Base-by-base conservation (phyloP, 371 early-diverging fungal species). In the Vittaforma corneae region DNA sequence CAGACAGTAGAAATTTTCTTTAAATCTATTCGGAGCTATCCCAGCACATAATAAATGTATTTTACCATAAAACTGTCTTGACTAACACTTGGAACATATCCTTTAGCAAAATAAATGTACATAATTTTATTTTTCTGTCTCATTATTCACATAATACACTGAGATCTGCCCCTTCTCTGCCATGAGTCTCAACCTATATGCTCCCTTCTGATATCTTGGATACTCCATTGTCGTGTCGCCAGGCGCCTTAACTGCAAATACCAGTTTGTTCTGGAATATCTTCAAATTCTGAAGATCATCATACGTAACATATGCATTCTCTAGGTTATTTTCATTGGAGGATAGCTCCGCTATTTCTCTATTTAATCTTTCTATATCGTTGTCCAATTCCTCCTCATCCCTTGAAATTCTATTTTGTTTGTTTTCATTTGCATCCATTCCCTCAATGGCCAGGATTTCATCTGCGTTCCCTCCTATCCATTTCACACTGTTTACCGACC, bases 401-500 rank as follows among this genome's bases (percentile, higher is more conserved):
- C 16, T 46, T 32, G 35, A 20, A 0, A 20, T 2, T 26, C 26
- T 52, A 30, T 11, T 0, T 32, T 65, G 60, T 38, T 61, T 44
- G 2, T 46, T 53, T 18, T 66, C 34, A 18, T 71, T 62, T 1
- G 18, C 45, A 20, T 67, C 65, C 18, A 52, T 50, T 28, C 22
- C 50, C 6, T 69, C 44, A 14, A n/a, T 29, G 32, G 14, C 48
- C 6, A 71, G 38, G 46, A 60, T 54, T 5, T 62, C 37, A 29
- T 67, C 67, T 6, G 50, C 46, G 24, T 67, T 51, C 44, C 60
- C 68, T 4, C 72, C 75, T 28, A 73, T 86, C 86, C 87, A 87
- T 54, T 83, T 81, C 58, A 86, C 86, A 79, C 83, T 85, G 72
- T 87, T 88, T 68, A 85, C 84, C 34, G 84, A 80, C 72, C 84